A percentile compares a stretch with the other conserved stretches of the same genome.
Evolutionary conservation across 805 yeast genomes (phyloP).

Genomic region (Clavispora fructus): DNA sequence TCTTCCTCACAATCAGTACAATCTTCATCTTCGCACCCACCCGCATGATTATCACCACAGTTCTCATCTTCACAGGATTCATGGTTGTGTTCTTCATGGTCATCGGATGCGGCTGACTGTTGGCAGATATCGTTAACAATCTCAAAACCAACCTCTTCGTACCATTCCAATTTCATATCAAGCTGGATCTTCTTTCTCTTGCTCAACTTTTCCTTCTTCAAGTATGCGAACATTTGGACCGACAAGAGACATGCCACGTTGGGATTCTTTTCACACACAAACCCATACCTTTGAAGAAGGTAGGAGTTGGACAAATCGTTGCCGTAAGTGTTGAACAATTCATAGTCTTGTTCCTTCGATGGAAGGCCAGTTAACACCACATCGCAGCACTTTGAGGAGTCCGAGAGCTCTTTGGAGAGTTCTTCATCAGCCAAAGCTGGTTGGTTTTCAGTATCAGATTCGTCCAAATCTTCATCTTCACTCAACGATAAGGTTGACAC

Average conservation of each 20-base stretch:
- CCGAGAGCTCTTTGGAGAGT: constrained; percentile 29
- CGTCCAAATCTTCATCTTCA: constrained; percentile 17
- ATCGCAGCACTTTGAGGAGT: constrained; percentile 59
- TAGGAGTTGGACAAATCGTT: constrained; percentile 57
- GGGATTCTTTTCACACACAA: constrained; percentile 44
- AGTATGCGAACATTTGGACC: constrained; percentile 36
- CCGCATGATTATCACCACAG: constrained; percentile 17
- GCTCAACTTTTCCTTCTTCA: constrained; percentile 19
- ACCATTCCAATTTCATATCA: constrained; percentile 43
- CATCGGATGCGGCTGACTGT: constrained; percentile 2
- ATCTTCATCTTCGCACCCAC: constrained; percentile 18
- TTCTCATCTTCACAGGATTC: constrained; percentile 12
- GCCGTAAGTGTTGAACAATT: constrained; percentile 82
- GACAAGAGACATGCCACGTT: constrained; percentile 59
- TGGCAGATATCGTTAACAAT: constrained; percentile 22
- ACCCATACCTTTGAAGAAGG: constrained; percentile 74
- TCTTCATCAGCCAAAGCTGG: constrained; percentile 14
- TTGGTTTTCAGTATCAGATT: constrained; percentile 2
- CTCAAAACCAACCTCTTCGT: constrained; percentile 42
- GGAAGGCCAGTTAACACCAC: constrained; percentile 47
- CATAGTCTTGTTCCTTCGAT: constrained; percentile 38
- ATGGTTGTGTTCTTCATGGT: constrained; percentile 4
- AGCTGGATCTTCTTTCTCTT: constrained; percentile 27
- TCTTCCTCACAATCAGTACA: constrained; percentile 13
- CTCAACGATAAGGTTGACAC: constrained; percentile 14